Percentiles rank a stretch among this genome's conserved stretches.
Conservation (phyloP, 176 grass and related monocot genomes). For the Tillandsia leiboldiana region DNA sequence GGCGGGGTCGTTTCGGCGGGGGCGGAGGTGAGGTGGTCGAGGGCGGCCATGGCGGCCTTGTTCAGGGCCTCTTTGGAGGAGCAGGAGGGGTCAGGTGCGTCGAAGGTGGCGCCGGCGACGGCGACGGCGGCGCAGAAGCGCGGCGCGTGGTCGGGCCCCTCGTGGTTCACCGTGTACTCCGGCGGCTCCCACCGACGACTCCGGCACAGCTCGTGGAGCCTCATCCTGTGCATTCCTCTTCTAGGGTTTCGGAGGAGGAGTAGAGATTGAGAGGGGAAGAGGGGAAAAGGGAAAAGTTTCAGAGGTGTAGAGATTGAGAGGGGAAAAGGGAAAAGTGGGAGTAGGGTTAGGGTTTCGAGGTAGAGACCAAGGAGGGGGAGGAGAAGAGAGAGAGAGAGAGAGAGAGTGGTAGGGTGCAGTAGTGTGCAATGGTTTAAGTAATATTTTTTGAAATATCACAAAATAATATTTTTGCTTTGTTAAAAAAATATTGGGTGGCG, state of each 20-base stretch:
- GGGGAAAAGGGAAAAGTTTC: no score
- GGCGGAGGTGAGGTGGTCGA: slow-evolving; percentile 29
- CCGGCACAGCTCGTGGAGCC: slow-evolving; percentile 61
- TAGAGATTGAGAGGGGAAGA: neutral
- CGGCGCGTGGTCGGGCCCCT: slow-evolving; percentile 29
- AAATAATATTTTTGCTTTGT: no score
- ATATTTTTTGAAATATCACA: no score
- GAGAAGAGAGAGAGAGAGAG: neutral
- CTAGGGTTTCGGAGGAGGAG: no score
- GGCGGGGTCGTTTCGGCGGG: neutral
- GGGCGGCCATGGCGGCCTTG: slow-evolving; percentile 54
- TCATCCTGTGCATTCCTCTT: slow-evolving; percentile 44
- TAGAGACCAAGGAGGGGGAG: no score
- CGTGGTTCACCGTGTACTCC: slow-evolving; percentile 25
- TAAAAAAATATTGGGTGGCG: no score
- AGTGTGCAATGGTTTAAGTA: no score
- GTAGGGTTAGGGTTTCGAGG: no score
- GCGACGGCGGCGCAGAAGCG: slow-evolving; percentile 44
- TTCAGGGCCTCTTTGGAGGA: slow-evolving; percentile 58
- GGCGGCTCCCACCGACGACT: slow-evolving; percentile 50
- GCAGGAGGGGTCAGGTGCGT: slow-evolving; percentile 27
- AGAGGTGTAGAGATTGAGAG: neutral
- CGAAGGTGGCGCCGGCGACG: slow-evolving; percentile 44
- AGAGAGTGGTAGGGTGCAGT: neutral
- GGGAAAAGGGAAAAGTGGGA: neutral